phyloP scores from a whole-genome alignment of 1,284 basidiomycete genomes.

The Cutaneotrichosporon dermatis region DNA sequence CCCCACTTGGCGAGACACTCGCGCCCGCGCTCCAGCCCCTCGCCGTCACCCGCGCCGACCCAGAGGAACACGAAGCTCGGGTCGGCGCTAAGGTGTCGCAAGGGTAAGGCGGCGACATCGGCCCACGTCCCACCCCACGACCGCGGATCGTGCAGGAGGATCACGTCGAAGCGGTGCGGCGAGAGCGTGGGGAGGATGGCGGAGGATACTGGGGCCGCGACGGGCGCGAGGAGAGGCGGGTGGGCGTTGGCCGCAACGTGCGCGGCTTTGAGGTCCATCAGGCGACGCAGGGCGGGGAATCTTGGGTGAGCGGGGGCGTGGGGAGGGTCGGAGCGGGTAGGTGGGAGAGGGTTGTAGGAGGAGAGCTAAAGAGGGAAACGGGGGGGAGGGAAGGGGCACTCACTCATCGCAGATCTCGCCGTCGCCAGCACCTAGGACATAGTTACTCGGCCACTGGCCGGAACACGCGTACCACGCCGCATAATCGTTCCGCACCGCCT shows the following conservation, averaged over 20 bases:
- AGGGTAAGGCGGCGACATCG: slow-evolving; percentile 71
- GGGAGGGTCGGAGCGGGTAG: too few species aligned
- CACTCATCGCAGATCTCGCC: slow-evolving; percentile 89
- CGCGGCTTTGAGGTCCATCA: slow-evolving; percentile 69
- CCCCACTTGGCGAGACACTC: slow-evolving; percentile 92
- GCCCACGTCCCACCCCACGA: slow-evolving; percentile 68
- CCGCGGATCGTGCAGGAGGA: slow-evolving; percentile 87
- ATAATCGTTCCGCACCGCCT: slow-evolving; percentile 93
- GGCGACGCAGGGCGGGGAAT: slow-evolving; percentile 82
- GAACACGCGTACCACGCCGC: slow-evolving; percentile 82
- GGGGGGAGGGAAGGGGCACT: slow-evolving; percentile 41
- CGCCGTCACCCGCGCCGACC: slow-evolving; percentile 87
- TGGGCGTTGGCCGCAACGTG: slow-evolving; percentile 36
- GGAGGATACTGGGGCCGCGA: slow-evolving; percentile 13
- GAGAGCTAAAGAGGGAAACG: too few species aligned
- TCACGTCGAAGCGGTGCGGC: slow-evolving; percentile 71
- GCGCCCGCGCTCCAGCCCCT: slow-evolving; percentile 85
- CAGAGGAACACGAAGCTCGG: slow-evolving; percentile 93
- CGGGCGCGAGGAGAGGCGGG: slow-evolving; percentile 36
- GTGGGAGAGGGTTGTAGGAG: too few species aligned
- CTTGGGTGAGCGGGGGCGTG: slow-evolving; percentile 49
- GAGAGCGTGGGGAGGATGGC: slow-evolving; percentile 10
- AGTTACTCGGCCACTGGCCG: slow-evolving; percentile 86
- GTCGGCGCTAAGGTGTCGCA: slow-evolving; percentile 79
- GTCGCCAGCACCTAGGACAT: slow-evolving; percentile 78